Conservation (phyloP, 208 protist species). For the Trypanosoma cruzi region DNA sequence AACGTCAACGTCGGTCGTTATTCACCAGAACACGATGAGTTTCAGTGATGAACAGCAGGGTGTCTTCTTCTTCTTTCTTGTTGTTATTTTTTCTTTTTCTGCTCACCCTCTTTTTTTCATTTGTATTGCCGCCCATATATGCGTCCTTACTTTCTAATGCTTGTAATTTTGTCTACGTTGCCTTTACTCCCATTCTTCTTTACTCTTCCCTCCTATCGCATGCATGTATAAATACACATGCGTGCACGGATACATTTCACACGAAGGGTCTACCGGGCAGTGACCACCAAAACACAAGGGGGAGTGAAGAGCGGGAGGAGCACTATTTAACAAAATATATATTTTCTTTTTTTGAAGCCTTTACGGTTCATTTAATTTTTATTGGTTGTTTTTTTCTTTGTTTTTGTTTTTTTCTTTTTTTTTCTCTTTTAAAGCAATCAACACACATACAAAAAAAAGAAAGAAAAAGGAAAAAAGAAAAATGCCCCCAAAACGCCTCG, state of each 20-base stretch:
- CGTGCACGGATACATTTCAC: too few species aligned
- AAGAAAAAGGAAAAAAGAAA: background rate
- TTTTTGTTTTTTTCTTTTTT: slow-evolving; percentile 8
- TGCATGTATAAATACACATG: too few species aligned
- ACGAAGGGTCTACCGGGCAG: too few species aligned
- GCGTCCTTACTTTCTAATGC: too few species aligned
- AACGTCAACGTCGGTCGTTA: background rate
- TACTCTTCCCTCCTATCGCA: too few species aligned
- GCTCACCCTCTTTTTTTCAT: slow-evolving; percentile 13
- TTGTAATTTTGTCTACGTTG: background rate
- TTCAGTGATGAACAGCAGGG: background rate
- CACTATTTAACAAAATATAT: too few species aligned
- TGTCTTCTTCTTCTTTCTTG: background rate
- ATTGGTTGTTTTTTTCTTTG: too few species aligned
- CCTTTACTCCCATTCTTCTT: background rate
- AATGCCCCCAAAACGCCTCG: slow-evolving; percentile 66
- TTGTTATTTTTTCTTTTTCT: background rate
- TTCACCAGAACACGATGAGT: background rate
- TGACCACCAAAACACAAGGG: too few species aligned
- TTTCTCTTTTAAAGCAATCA: slow-evolving; percentile 14
- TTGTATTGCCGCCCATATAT: slow-evolving; percentile 4
- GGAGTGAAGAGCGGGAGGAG: too few species aligned
- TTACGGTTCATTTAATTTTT: too few species aligned
- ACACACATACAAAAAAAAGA: background rate
- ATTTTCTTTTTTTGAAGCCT: too few species aligned